A percentile compares a stretch with the other conserved stretches of the same genome.
These are phyloP conservation scores for Stagonosporopsis rhizophila DNA, from an alignment of 2,329 filamentous ascomycete species.

Conservation along the genomic window DNA sequence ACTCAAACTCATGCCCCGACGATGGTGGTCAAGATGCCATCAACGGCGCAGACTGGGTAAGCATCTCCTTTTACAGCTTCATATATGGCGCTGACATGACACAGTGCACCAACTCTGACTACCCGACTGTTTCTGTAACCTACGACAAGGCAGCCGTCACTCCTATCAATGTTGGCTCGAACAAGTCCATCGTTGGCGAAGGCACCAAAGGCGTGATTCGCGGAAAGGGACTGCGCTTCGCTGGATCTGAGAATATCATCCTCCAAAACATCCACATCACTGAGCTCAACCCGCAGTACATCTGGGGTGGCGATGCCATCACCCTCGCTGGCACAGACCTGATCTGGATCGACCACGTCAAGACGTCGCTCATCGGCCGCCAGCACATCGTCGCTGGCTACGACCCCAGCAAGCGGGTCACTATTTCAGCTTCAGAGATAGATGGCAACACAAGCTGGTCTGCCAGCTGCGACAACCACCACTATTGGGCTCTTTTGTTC, in stretches of 20 bases:
- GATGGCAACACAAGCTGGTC: slow-evolving; percentile 29
- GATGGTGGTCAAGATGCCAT: slow-evolving; percentile 66
- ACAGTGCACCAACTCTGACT: slow-evolving; percentile 22
- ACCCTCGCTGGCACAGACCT: slow-evolving; percentile 40
- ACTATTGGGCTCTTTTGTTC: slow-evolving; percentile 33
- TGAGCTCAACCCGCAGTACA: slow-evolving; percentile 49
- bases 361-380: slow-evolving; percentile 28
- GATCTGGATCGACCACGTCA: slow-evolving; percentile 47
- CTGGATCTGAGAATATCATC: slow-evolving; percentile 44
- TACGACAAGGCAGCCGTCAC: slow-evolving; percentile 43
- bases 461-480: slow-evolving; percentile 30
- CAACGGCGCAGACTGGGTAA: slow-evolving; percentile 52
- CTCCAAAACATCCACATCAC: slow-evolving; percentile 52
- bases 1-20: slow-evolving; percentile 52
- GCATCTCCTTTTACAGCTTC: background rate
- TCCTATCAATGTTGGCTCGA: slow-evolving; percentile 44
- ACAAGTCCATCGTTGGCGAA: slow-evolving; percentile 53
- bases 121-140: slow-evolving; percentile 27
- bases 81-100: background rate
- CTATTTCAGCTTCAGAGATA: slow-evolving; percentile 30
- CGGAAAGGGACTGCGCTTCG: slow-evolving; percentile 52
- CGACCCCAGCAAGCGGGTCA: slow-evolving; percentile 24
- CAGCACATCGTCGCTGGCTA: slow-evolving; percentile 28
- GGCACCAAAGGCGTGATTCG: slow-evolving; percentile 50
- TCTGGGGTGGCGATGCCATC: slow-evolving; percentile 51